Conservation (phyloP, 192 early-diverging fungal genomes). For the Coemansia sp. region DNA sequence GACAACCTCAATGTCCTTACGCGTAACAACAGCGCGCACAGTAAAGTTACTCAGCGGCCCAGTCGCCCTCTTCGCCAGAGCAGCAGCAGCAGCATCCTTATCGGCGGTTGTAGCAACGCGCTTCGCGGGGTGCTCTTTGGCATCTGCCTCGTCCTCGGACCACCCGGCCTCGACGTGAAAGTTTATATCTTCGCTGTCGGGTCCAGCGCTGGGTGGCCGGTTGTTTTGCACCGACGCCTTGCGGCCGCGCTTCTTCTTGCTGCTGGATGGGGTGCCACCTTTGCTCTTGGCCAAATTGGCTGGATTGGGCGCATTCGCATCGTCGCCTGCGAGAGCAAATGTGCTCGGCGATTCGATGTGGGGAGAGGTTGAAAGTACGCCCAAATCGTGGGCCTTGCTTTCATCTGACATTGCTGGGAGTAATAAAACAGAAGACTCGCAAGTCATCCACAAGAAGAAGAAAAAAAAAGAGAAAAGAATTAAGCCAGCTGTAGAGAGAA, state of each 20-base stretch:
- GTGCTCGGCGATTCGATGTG: neutral
- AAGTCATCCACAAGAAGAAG: neutral
- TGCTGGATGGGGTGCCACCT: neutral
- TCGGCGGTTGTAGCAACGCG: slow-evolving; percentile 20
- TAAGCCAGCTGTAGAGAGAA: neutral
- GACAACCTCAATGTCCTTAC: slow-evolving; percentile 47
- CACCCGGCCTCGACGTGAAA: slow-evolving; percentile 46
- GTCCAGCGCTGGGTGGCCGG: slow-evolving; percentile 1
- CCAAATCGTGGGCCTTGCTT: neutral
- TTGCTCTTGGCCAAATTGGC: neutral
- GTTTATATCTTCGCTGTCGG: slow-evolving; percentile 45
- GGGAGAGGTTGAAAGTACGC: slow-evolving; percentile 9
- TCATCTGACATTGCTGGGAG: slow-evolving; percentile 13
- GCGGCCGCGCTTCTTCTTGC: slow-evolving; percentile 31
- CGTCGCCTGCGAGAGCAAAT: neutral
- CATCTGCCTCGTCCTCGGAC: slow-evolving; percentile 50
- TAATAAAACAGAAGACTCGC: neutral
- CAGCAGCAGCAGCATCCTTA: slow-evolving; percentile 11
- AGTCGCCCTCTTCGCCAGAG: slow-evolving; percentile 8
- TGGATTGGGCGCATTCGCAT: neutral
- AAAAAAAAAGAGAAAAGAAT: neutral
- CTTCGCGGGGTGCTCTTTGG: slow-evolving; percentile 45
- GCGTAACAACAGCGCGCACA: slow-evolving; percentile 49
- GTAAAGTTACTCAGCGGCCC: slow-evolving; percentile 38
- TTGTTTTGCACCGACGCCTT: slow-evolving; percentile 17